Percentiles rank a stretch among this genome's conserved stretches.
These are phyloP conservation scores for Gardenia jasminoides DNA, from an alignment of 257 asterid species.

Conservation along the genomic window DNA sequence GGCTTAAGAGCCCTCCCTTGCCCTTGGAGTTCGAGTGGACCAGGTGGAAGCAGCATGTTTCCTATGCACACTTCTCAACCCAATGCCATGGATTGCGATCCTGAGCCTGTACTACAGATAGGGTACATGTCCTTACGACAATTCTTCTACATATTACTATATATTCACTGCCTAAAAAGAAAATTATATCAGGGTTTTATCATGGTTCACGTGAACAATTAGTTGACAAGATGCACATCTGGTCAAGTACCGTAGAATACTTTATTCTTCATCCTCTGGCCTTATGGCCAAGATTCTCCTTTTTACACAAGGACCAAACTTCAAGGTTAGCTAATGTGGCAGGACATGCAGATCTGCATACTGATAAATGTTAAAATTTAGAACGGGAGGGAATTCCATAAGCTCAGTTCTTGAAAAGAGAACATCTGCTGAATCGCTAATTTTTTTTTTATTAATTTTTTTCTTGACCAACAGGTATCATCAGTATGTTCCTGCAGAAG, in stretches of 20 bases:
- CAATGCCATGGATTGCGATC: slow-evolving; percentile 49
- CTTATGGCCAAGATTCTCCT: too few relatives aligned
- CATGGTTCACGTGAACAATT: too few relatives aligned
- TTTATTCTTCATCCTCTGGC: background rate
- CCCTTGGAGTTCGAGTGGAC: slow-evolving; percentile 48
- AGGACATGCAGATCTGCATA: background rate
- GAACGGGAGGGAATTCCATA: background rate
- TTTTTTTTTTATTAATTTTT: background rate
- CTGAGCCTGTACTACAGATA: slow-evolving; percentile 59
- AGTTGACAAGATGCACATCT: too few relatives aligned
- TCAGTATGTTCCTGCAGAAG: slow-evolving; percentile 61
- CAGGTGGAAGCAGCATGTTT: slow-evolving; percentile 38
- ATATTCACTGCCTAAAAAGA: background rate
- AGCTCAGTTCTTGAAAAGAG: background rate
- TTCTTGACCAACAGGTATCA: slow-evolving; percentile 43
- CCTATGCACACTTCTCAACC: slow-evolving; percentile 43
- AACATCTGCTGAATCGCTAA: background rate
- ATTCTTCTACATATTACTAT: background rate
- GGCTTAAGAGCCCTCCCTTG: slow-evolving; percentile 34
- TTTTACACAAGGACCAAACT: background rate
- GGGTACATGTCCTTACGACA: slow-evolving; percentile 43
- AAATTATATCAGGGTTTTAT: too few relatives aligned
- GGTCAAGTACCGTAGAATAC: too few relatives aligned
- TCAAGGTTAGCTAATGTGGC: background rate
- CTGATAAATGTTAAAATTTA: background rate